Percentiles rank a stretch among this genome's conserved stretches.
Conservation (phyloP, 306 rosid species). For the Cicer cuneatum region DNA sequence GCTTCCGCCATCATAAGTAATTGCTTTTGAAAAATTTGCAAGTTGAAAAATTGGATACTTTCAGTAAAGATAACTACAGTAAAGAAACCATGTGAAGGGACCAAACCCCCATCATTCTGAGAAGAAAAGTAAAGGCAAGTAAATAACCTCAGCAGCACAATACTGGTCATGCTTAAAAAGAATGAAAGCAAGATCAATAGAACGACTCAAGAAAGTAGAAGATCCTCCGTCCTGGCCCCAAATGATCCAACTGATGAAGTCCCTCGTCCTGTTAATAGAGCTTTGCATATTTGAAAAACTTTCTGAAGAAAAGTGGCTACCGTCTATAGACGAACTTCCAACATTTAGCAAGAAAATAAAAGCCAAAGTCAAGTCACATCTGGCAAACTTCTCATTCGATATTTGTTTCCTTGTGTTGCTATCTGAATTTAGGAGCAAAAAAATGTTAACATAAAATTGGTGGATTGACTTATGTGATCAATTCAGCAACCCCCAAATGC, state of each 20-base stretch:
- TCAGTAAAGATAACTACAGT: slow-evolving; percentile 39
- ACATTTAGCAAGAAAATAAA: slow-evolving; percentile 65
- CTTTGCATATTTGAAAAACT: slow-evolving; percentile 56
- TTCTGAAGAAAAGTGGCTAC: slow-evolving; percentile 49
- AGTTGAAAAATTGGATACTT: slow-evolving; percentile 41
- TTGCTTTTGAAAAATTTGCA: slow-evolving; percentile 55
- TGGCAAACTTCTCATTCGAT: slow-evolving; percentile 81
- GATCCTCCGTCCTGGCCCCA: slow-evolving; percentile 74
- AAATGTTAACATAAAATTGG: slow-evolving; percentile 41
- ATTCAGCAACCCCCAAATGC: slow-evolving; percentile 3
- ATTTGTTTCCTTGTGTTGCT: slow-evolving; percentile 59
- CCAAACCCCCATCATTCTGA: slow-evolving; percentile 18
- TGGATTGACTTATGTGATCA: slow-evolving; percentile 6
- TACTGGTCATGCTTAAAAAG: slow-evolving; percentile 87
- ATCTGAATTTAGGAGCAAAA: slow-evolving; percentile 58
- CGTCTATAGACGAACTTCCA: slow-evolving; percentile 58
- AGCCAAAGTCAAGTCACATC: slow-evolving; percentile 81
- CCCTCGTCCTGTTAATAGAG: slow-evolving; percentile 55
- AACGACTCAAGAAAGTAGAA: slow-evolving; percentile 69
- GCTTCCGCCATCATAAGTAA: slow-evolving; percentile 76
- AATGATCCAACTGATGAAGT: slow-evolving; percentile 82
- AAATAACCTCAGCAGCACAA: slow-evolving; percentile 79
- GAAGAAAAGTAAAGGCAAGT: slow-evolving; percentile 38
- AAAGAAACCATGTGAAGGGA: slow-evolving; percentile 11
- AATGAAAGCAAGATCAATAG: slow-evolving; percentile 78